Evolutionary conservation across 2,329 filamentous ascomycete genomes (phyloP).

Genomic region (Canariomyces notabilis): DNA sequence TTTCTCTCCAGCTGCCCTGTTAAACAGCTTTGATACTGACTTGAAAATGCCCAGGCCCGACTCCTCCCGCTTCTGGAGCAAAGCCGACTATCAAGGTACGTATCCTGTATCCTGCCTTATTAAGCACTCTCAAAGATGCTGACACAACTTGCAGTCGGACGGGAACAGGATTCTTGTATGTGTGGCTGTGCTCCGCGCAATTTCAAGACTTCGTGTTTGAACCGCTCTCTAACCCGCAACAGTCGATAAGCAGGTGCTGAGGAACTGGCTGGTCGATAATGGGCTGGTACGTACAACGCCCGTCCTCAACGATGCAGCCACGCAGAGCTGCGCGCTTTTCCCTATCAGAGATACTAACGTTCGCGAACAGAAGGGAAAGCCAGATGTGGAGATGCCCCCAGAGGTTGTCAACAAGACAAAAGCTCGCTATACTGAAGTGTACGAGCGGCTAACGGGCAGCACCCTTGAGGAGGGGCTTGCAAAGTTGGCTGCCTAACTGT

Average conservation of each 20-base stretch:
- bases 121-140: neutral
- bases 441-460: conserved; percentile 60
- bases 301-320: no score
- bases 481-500: conserved; percentile 16
- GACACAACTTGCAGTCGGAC: conserved; percentile 46
- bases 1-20: no score
- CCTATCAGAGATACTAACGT: neutral
- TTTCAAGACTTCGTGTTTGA: no score
- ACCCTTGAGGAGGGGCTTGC: conserved; percentile 35
- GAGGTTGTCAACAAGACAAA: conserved; percentile 65
- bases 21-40: neutral
- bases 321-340: no score
- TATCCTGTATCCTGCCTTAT: neutral
- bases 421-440: conserved; percentile 72
- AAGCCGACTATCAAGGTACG: conserved; percentile 55
- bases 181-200: neutral
- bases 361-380: conserved; percentile 55
- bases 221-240: conserved; percentile 33
- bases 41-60: conserved; percentile 46
- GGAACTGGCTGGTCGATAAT: conserved; percentile 72
- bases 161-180: conserved; percentile 60
- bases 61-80: conserved; percentile 82
- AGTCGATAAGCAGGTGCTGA: conserved; percentile 77
- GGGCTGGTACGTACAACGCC: conserved; percentile 52
- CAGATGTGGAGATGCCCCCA: conserved; percentile 65